Percentiles rank a stretch among this genome's conserved stretches.
These are phyloP conservation scores for Melocanna baccifera DNA, from an alignment of 176 grass and related monocot species.

Conservation along the genomic window DNA sequence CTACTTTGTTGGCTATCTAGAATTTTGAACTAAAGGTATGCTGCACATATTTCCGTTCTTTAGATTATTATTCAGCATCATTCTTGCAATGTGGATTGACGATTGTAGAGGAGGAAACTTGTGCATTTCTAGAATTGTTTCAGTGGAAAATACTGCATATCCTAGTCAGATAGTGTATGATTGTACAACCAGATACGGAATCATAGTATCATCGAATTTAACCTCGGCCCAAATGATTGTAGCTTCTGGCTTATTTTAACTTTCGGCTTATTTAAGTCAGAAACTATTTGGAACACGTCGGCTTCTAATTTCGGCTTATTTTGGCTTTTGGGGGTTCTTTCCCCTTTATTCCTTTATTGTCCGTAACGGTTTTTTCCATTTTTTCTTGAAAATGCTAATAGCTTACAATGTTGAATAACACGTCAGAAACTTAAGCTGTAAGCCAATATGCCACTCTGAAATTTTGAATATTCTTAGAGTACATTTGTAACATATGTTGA, in stretches of 20 bases:
- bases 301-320: too few relatives aligned
- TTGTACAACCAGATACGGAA: not conserved
- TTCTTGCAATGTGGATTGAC: not conserved
- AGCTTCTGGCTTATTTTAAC: too few relatives aligned
- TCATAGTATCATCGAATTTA: not conserved
- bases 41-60: not conserved
- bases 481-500: not conserved
- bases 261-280: too few relatives aligned
- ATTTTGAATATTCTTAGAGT: slow-evolving; percentile 2
- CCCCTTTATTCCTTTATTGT: too few relatives aligned
- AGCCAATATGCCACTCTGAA: too few relatives aligned
- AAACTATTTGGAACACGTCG: too few relatives aligned
- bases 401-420: too few relatives aligned
- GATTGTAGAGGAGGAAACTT: not conserved
- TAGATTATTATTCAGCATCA: not conserved
- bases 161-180: not conserved
- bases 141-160: not conserved
- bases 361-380: too few relatives aligned
- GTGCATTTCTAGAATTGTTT: not conserved
- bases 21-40: not conserved
- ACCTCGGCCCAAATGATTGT: too few relatives aligned
- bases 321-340: too few relatives aligned
- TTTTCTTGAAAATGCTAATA: too few relatives aligned
- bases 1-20: not conserved
- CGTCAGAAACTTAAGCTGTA: too few relatives aligned